A percentile compares a stretch with the other conserved stretches of the same genome.
These are phyloP conservation scores for Oleoguttula mirabilis DNA, from an alignment of 495 filamentous ascomycete genomes.

Conservation along the genomic window DNA sequence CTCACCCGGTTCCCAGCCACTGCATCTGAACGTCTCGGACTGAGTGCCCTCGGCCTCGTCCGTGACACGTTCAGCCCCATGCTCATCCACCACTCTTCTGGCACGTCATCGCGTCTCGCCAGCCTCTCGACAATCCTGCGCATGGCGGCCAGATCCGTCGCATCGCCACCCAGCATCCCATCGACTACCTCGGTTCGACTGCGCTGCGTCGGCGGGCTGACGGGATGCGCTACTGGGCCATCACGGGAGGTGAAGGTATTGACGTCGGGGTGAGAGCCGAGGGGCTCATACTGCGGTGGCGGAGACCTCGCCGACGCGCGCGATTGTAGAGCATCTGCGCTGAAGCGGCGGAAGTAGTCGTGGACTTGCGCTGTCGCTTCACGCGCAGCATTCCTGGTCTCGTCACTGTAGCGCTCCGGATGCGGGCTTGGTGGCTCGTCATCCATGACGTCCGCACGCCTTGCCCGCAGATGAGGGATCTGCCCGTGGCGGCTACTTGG, in stretches of 20 bases:
- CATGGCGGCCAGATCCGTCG: slow-evolving; percentile 48
- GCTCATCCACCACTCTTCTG: slow-evolving; percentile 65
- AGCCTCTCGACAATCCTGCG: slow-evolving; percentile 55
- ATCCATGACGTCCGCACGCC: neutral
- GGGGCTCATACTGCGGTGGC: slow-evolving; percentile 6
- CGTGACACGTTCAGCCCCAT: slow-evolving; percentile 52
- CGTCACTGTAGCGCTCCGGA: slow-evolving; percentile 6
- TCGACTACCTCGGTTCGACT: slow-evolving; percentile 4
- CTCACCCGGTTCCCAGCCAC: slow-evolving; percentile 3
- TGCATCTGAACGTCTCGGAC: neutral
- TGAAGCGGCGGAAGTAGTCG: slow-evolving; percentile 14
- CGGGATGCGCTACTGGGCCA: slow-evolving; percentile 19
- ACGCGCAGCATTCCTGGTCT: neutral
- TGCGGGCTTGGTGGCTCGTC: slow-evolving; percentile 2
- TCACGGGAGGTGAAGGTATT: slow-evolving; percentile 41
- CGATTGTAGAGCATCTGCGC: neutral
- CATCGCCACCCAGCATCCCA: slow-evolving; percentile 14
- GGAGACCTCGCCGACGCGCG: neutral
- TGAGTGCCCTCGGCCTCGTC: slow-evolving; percentile 10
- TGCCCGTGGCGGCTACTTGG: neutral
- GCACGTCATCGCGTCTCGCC: slow-evolving; percentile 54
- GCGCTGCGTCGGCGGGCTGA: slow-evolving; percentile 18
- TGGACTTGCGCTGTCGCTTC: slow-evolving; percentile 5
- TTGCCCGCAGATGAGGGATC: neutral
- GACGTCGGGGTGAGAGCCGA: slow-evolving; percentile 33